Evolutionary conservation across 805 yeast species (phyloP), one percentile per base, ranked within the genome.

Genomic region (Ogataea siamensis): DNA sequence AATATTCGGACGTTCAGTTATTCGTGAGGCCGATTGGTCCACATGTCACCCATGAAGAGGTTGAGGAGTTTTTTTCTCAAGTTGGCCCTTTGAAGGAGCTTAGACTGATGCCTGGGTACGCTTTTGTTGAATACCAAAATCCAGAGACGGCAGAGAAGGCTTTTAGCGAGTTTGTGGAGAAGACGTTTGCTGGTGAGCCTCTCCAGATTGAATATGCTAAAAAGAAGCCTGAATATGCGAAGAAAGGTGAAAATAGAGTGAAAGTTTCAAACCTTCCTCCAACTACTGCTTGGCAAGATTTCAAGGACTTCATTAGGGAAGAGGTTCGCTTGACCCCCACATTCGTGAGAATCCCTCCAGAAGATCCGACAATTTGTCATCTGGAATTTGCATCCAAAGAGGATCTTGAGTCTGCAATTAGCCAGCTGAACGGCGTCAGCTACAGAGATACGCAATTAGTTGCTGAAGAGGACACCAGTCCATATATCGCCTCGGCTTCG

Each of bases 251-350:
- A 64, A 77, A 68, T 67, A 77, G 93, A 71, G 78, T 81, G 43
- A 74, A 80, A 57, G 76, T 84, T 23, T 64, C 76, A 51, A 77
- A 78, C 63, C 70, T 85, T 55, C 89, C 89, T 52, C 83, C 80
- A 51, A 80, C 80, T 46, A 73, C 85, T 41, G 80, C 87, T 35
- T 85, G 94, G 94, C 93, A 85, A 71, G 91, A 83, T 55, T 74
- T 85, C 58, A 85, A 88, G 70, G 98, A 91, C 68, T 79, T 86
- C 59, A 88, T 87, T 49, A 76, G 95, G 60, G 88, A 83, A 45
- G 83, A 78, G 64, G 78, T 76, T 40, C 68, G 74, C 46, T 62
- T 73, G 47, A 74, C 78, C 42, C 84, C 87, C 41, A 76, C 82
- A 22, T 83, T 81, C 67, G 62, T 73, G 54, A 68, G 71, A 69